Conservation (phyloP, 768 basidiomycete species). For the Mycena floridula region DNA sequence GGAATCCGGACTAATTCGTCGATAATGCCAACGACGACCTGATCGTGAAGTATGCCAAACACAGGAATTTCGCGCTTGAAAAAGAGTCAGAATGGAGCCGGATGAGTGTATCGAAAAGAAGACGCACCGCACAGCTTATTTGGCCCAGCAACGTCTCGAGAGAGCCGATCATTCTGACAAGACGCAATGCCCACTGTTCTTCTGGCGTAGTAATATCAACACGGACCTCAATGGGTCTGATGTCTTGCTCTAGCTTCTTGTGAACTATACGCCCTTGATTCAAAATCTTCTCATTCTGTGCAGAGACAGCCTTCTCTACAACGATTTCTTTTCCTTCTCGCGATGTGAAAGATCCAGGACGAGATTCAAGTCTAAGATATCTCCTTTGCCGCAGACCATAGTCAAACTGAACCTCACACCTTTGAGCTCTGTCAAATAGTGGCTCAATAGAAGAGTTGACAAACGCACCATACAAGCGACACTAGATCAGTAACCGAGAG, state of each 20-base stretch:
- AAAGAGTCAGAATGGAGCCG: neutral
- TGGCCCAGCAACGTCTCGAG: conserved; percentile 43
- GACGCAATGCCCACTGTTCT: conserved; percentile 73
- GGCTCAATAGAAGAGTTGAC: conserved; percentile 18
- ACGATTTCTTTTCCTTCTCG: conserved; percentile 53
- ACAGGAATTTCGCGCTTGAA: conserved; percentile 78
- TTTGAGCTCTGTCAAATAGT: too few species aligned
- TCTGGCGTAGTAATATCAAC: conserved; percentile 51
- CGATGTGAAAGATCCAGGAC: conserved; percentile 54
- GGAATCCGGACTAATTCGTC: too few species aligned
- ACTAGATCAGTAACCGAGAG: conserved; percentile 63
- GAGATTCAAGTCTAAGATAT: conserved; percentile 35
- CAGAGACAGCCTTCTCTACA: conserved; percentile 45
- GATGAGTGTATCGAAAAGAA: neutral
- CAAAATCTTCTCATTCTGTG: conserved; percentile 45
- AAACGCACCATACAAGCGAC: conserved; percentile 51
- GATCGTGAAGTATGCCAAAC: conserved; percentile 63
- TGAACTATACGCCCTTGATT: conserved; percentile 53
- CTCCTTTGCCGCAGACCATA: conserved; percentile 64
- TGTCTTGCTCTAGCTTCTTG: conserved; percentile 68
- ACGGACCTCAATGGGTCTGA: conserved; percentile 48
- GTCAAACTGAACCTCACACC: conserved; percentile 80
- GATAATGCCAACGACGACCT: conserved; percentile 69
- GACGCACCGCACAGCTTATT: conserved; percentile 45
- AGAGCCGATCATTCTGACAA: conserved; percentile 67